Percentiles rank a stretch among this genome's conserved stretches.
These are phyloP conservation scores for Zanthoxylum bungeanum DNA, from an alignment of 345 rosid genomes.

Conservation along the genomic window DNA sequence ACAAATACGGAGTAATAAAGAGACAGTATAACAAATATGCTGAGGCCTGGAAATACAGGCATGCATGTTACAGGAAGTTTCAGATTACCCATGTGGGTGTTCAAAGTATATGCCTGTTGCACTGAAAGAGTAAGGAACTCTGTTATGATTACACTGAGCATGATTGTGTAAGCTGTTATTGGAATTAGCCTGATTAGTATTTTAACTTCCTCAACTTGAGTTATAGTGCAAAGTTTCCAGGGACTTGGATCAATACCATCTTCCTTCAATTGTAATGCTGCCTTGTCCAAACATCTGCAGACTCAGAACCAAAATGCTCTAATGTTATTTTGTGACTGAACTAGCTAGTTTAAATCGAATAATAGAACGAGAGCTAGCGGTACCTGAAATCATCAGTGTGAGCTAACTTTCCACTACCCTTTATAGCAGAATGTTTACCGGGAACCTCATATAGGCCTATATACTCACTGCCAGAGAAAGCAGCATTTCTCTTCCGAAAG, in stretches of 20 bases:
- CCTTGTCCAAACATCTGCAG: conserved; percentile 81
- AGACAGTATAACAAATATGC: conserved; percentile 68
- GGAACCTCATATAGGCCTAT: conserved; percentile 76
- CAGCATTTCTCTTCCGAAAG: conserved; percentile 51
- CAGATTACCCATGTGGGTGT: conserved; percentile 63
- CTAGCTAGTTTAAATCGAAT: neutral
- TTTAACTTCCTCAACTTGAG: conserved; percentile 96
- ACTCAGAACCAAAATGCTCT: neutral
- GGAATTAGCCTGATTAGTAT: conserved; percentile 73
- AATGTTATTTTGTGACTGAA: neutral
- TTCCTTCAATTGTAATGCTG: conserved; percentile 77
- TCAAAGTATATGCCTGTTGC: conserved; percentile 82
- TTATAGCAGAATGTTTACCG: conserved; percentile 71
- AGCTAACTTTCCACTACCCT: conserved; percentile 75
- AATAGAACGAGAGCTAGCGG: conserved; percentile 3
- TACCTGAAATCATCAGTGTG: conserved; percentile 74
- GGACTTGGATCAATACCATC: conserved; percentile 66
- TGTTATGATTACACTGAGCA: conserved; percentile 62
- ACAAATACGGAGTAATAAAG: conserved; percentile 73
- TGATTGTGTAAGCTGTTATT: conserved; percentile 68
- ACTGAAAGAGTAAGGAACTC: conserved; percentile 85
- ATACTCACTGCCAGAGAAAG: conserved; percentile 65
- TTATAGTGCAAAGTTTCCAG: conserved; percentile 87
- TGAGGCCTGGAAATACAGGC: conserved; percentile 93
- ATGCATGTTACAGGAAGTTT: conserved; percentile 89